Percentiles rank a stretch among this genome's conserved stretches.
phyloP scores from a whole-genome alignment of 2,329 filamentous ascomycete genomes.

The Hymenoscyphus infarciens region DNA sequence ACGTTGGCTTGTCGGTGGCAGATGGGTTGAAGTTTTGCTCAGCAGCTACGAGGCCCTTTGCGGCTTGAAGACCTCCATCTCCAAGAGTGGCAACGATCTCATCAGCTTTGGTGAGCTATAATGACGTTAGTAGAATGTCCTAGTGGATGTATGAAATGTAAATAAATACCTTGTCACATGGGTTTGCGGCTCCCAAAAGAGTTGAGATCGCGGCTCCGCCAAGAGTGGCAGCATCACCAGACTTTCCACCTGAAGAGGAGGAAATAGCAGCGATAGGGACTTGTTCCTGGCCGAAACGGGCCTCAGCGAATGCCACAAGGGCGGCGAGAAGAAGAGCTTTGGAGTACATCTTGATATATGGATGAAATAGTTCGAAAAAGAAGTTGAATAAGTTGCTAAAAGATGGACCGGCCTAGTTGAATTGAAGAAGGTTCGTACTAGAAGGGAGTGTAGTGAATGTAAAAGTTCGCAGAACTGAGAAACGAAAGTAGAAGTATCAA shows the following conservation, averaged over 20 bases:
- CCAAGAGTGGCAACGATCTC: conserved; percentile 60
- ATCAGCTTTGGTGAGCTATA: conserved; percentile 58
- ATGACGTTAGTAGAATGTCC: conserved; percentile 17
- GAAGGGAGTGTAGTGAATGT: conserved; percentile 12
- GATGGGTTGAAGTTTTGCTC: conserved; percentile 74
- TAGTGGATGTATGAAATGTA: background rate
- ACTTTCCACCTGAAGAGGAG: conserved; percentile 50
- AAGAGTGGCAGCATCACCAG: conserved; percentile 61
- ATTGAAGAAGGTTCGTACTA: background rate
- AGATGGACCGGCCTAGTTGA: conserved; percentile 9
- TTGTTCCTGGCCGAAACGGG: conserved; percentile 62
- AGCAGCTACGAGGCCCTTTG: conserved; percentile 59
- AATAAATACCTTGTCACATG: conserved; percentile 58
- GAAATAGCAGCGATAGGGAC: conserved; percentile 49
- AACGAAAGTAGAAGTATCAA: conserved; percentile 10
- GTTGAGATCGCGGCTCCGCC: conserved; percentile 58
- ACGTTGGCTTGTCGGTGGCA: conserved; percentile 53
- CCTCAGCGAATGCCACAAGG: conserved; percentile 27
- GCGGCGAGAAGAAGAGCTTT: conserved; percentile 7
- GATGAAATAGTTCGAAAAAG: background rate
- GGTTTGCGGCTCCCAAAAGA: conserved; percentile 61
- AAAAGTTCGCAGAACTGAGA: conserved; percentile 9
- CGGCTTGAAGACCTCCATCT: conserved; percentile 55
- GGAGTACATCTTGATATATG: conserved; percentile 9
- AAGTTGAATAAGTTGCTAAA: conserved; percentile 8